These are phyloP conservation scores for Cryptococcus sp. DNA, from an alignment of 1,284 basidiomycete genomes.

Conservation along the genomic window DNA sequence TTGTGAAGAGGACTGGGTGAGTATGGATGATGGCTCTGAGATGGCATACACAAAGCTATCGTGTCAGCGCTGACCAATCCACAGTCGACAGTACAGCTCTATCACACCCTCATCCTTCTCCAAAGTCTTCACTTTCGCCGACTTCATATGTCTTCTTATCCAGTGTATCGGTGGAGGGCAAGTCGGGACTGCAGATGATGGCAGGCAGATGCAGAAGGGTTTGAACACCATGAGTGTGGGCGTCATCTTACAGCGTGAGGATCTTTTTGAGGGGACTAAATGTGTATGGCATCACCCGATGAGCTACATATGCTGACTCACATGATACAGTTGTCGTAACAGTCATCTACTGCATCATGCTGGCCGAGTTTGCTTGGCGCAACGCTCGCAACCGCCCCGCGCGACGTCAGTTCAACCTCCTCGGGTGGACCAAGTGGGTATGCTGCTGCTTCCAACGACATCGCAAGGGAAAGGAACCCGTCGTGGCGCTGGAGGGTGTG, in stretches of 20 bases:
- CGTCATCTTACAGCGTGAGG: constrained; percentile 7
- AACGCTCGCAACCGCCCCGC: constrained; percentile 21
- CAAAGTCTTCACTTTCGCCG: constrained; percentile 7
- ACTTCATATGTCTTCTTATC: constrained; percentile 11
- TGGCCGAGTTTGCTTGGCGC: constrained; percentile 33
- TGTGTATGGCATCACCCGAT: constrained; percentile 26
- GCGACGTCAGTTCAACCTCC: constrained; percentile 15
- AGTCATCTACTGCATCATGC: constrained; percentile 32
- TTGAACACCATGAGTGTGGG: constrained; percentile 9
- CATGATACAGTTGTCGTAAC: constrained; percentile 30
- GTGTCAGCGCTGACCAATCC: background rate
- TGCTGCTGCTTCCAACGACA: background rate
- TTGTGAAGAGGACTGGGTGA: constrained; percentile 13
- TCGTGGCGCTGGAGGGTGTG: background rate
- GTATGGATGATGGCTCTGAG: constrained; percentile 3
- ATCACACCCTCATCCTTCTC: constrained; percentile 10
- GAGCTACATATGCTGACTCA: background rate
- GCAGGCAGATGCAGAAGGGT: constrained; percentile 3
- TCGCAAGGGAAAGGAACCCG: background rate
- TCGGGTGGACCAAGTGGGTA: constrained; percentile 14
- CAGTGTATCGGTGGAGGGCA: constrained; percentile 11
- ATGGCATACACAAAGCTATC: background rate
- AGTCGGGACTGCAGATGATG: constrained; percentile 3
- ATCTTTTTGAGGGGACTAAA: constrained; percentile 1
- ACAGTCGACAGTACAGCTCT: constrained; percentile 27